Conservation (phyloP, 352 stramenopile species). For the Thalassiosira livingstoniorum region DNA sequence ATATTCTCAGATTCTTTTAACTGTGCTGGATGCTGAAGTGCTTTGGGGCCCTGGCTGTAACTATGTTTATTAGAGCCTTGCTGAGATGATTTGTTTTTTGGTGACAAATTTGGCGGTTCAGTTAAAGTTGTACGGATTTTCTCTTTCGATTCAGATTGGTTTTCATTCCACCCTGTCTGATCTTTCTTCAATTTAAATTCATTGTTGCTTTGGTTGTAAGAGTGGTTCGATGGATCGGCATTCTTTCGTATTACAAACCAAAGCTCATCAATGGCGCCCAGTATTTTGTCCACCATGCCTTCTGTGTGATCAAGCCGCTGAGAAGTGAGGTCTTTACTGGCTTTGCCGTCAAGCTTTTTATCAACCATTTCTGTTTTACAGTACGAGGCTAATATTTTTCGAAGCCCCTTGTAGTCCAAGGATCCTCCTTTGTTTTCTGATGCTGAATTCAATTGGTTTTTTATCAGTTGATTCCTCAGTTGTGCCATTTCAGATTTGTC, state of each 20-base stretch:
- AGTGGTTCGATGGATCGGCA: not conserved
- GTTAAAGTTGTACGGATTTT: not conserved
- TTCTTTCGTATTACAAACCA: constrained; percentile 13
- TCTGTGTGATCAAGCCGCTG: constrained; percentile 44
- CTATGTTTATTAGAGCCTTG: not conserved
- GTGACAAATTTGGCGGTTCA: not conserved
- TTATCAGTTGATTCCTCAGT: constrained; percentile 36
- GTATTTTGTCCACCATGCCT: constrained; percentile 40
- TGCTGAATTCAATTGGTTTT: constrained; percentile 16
- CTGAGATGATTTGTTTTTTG: not conserved
- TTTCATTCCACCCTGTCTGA: too few relatives aligned
- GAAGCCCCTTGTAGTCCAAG: constrained; percentile 37
- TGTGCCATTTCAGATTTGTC: constrained; percentile 46
- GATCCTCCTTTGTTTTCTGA: constrained; percentile 17
- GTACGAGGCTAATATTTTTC: constrained; percentile 29
- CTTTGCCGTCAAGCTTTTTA: constrained; percentile 36
- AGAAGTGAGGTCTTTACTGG: constrained; percentile 19
- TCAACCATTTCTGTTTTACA: constrained; percentile 34
- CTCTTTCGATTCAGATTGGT: too few relatives aligned
- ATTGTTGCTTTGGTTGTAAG: too few relatives aligned
- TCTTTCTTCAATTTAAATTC: too few relatives aligned
- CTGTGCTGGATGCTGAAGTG: too few relatives aligned
- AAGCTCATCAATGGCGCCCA: constrained; percentile 32
- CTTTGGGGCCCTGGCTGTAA: too few relatives aligned
- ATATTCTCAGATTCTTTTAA: too few relatives aligned